Evolutionary conservation across 345 rosid species (phyloP).

Genomic region (Aegle marmelos): DNA sequence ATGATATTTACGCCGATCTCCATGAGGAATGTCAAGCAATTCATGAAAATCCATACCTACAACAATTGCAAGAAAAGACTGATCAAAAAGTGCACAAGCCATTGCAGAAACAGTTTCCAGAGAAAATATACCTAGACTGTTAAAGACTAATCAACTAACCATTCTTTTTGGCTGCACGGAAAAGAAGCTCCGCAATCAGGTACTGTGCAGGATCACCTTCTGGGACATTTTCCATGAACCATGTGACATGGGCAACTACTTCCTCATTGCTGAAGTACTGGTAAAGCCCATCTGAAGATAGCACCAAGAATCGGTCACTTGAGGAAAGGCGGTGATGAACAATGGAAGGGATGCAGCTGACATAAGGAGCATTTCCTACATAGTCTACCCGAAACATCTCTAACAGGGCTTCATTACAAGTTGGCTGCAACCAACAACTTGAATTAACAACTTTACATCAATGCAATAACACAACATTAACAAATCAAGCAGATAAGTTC

Average conservation of each 20-base stretch:
- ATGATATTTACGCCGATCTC: slow-evolving; percentile 91
- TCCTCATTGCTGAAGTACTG: slow-evolving; percentile 96
- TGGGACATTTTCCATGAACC: slow-evolving; percentile 97
- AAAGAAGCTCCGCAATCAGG: slow-evolving; percentile 85
- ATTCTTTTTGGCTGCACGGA: slow-evolving; percentile 95
- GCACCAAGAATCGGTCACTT: slow-evolving; percentile 80
- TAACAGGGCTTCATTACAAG: slow-evolving; percentile 79
- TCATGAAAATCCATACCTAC: slow-evolving; percentile 97
- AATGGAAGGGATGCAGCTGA: slow-evolving; percentile 74
- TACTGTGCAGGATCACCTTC: slow-evolving; percentile 98
- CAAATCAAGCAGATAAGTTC: background rate
- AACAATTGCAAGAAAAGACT: background rate
- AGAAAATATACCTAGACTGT: background rate
- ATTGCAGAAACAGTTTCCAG: no score
- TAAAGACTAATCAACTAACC: slow-evolving; percentile 41
- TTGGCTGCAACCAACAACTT: slow-evolving; percentile 53
- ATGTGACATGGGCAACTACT: slow-evolving; percentile 90
- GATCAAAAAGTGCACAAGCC: no score
- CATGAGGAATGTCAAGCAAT: slow-evolving; percentile 87
- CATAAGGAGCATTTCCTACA: slow-evolving; percentile 69
- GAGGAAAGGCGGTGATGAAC: slow-evolving; percentile 85
- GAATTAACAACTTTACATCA: slow-evolving; percentile 13
- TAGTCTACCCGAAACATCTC: slow-evolving; percentile 74
- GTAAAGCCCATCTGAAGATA: slow-evolving; percentile 92
- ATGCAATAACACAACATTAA: background rate